Percentiles rank a stretch among this genome's conserved stretches.
Evolutionary conservation across 352 stramenopile genomes (phyloP).

Genomic region (Pythium diclinum): DNA sequence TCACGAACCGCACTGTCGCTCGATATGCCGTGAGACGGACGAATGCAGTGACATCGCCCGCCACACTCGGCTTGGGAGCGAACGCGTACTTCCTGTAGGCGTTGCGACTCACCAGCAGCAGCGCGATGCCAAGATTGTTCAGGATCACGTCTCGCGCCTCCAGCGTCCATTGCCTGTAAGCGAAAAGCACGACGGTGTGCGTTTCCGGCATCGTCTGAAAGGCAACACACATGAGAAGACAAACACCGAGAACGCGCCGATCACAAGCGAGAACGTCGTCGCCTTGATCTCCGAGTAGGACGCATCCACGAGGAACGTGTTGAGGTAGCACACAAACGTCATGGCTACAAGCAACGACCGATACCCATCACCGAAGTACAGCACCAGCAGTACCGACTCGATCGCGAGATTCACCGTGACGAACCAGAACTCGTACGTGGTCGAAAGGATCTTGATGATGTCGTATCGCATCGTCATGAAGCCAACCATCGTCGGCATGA

Average conservation of each 20-base stretch:
- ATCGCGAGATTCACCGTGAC: constrained; percentile 3
- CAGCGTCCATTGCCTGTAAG: background rate
- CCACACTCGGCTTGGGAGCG: background rate
- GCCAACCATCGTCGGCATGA: background rate
- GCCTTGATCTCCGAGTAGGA: background rate
- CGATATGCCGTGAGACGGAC: background rate
- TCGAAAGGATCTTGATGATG: constrained; percentile 8
- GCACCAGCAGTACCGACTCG: background rate
- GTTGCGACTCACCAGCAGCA: constrained; percentile 1
- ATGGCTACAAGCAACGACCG: background rate
- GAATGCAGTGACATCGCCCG: background rate
- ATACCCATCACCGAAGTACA: constrained; percentile 1
- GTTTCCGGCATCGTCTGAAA: background rate
- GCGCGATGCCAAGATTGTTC: background rate
- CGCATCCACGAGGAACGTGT: constrained; percentile 20
- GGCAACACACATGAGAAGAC: background rate
- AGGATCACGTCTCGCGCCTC: constrained; percentile 1
- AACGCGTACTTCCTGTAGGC: background rate
- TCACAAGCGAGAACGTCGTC: background rate
- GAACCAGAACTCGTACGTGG: constrained; percentile 26
- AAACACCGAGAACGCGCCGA: background rate
- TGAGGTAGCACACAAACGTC: constrained; percentile 1
- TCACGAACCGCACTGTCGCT: background rate
- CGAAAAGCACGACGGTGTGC: background rate
- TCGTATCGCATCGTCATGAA: constrained; percentile 13